Percentiles rank a stretch among this genome's conserved stretches.
Conservation (phyloP, 2,329 filamentous ascomycete species). For the Achaetomium macrosporum region DNA sequence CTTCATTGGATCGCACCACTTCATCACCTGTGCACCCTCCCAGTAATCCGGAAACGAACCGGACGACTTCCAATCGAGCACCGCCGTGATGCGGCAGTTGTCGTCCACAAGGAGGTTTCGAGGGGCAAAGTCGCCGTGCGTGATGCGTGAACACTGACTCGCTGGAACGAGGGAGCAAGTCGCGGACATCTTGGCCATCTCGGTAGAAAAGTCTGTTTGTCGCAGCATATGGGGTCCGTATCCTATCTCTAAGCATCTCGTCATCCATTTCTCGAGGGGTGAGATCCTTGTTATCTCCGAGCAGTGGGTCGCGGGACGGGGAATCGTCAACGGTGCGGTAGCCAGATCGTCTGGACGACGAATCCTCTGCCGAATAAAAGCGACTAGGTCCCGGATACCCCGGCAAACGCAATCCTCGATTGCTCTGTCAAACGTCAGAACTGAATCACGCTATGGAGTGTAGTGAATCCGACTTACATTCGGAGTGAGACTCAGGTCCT, state of each 20-base stretch:
- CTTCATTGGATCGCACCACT: neutral
- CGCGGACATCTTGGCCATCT: neutral
- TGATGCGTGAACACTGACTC: neutral
- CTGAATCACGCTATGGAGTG: no score
- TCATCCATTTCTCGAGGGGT: neutral
- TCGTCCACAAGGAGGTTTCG: slow-evolving; percentile 3
- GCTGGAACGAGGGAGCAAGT: neutral
- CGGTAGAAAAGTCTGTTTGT: neutral
- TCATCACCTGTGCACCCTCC: neutral
- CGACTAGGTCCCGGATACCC: no score
- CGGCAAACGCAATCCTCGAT: no score
- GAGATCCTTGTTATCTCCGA: neutral
- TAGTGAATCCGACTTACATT: no score
- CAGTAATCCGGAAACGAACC: slow-evolving; percentile 2
- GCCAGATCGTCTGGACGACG: no score
- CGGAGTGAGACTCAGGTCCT: no score
- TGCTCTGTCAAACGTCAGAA: no score
- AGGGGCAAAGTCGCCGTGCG: neutral
- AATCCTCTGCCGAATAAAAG: no score
- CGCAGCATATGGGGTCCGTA: neutral
- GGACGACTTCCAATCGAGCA: neutral
- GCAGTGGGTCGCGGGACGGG: neutral
- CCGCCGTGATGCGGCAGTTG: neutral
- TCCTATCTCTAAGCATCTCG: neutral
- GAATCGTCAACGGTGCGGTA: neutral